Percentiles rank a stretch among this genome's conserved stretches.
These are phyloP conservation scores for Clathrospora elynae DNA, from an alignment of 2,329 filamentous ascomycete species.

Conservation along the genomic window DNA sequence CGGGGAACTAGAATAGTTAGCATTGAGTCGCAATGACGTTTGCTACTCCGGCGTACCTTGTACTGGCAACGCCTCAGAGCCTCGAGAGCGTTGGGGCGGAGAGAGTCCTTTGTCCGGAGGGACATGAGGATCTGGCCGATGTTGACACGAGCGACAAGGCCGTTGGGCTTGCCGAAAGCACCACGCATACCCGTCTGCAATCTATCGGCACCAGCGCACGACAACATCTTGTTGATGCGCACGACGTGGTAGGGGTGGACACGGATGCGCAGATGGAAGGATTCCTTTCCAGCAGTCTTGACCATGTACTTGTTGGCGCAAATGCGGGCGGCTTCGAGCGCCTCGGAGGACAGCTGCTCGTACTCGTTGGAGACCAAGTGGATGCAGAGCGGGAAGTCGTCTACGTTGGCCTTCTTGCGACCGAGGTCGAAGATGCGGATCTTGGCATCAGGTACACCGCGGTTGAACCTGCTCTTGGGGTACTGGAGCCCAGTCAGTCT, in stretches of 20 bases:
- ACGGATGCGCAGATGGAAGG: slow-evolving; percentile 73
- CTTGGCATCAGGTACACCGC: slow-evolving; percentile 85
- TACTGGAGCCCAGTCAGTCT: slow-evolving; percentile 69
- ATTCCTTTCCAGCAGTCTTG: slow-evolving; percentile 72
- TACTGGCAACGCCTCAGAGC: slow-evolving; percentile 99
- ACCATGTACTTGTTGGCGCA: slow-evolving; percentile 98
- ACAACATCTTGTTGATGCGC: slow-evolving; percentile 99
- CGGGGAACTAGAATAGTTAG: slow-evolving; percentile 69
- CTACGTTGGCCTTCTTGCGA: slow-evolving; percentile 97
- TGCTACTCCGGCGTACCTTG: slow-evolving; percentile 63
- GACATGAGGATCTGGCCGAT: slow-evolving; percentile 99
- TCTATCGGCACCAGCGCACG: slow-evolving; percentile 99
- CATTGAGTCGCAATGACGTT: not conserved
- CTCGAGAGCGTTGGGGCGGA: slow-evolving; percentile 93
- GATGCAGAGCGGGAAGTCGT: slow-evolving; percentile 97
- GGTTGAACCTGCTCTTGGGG: slow-evolving; percentile 99
- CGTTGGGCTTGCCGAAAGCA: slow-evolving; percentile 99
- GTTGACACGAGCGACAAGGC: slow-evolving; percentile 98
- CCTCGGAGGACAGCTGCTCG: slow-evolving; percentile 99
- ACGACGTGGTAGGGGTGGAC: slow-evolving; percentile 99
- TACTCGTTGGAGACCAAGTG: slow-evolving; percentile 99
- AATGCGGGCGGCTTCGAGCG: slow-evolving; percentile 99
- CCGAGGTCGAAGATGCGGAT: slow-evolving; percentile 98
- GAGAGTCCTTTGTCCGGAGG: slow-evolving; percentile 93
- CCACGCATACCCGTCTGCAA: slow-evolving; percentile 99